A percentile compares a stretch with the other conserved stretches of the same genome.
These are phyloP conservation scores for Chlamydomonas applanata DNA, from an alignment of 139 green algal genomes.

Conservation along the genomic window DNA sequence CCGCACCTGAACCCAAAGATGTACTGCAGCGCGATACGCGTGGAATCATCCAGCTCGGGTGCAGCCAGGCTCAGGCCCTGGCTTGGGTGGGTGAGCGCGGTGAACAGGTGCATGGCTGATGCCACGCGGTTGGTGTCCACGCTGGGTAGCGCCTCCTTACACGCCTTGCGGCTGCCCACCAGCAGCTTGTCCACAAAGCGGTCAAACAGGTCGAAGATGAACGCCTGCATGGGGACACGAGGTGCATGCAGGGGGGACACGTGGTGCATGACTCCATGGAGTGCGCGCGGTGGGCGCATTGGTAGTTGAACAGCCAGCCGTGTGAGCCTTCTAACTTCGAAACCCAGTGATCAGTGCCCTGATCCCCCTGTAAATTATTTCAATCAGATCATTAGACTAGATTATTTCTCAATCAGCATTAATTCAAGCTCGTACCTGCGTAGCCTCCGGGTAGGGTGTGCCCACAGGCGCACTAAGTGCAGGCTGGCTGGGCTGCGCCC, in stretches of 20 bases:
- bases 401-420: no score
- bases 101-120: slow-evolving; percentile 28
- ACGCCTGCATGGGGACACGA: slow-evolving; percentile 18
- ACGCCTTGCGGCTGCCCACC: slow-evolving; percentile 34
- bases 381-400: no score
- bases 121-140: slow-evolving; percentile 61
- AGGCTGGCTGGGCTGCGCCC: no score
- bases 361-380: background rate
- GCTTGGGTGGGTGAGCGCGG: slow-evolving; percentile 21
- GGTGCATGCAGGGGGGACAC: background rate
- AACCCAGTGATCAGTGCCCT: background rate
- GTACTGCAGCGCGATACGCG: slow-evolving; percentile 15
- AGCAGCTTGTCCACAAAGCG: slow-evolving; percentile 50
- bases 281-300: background rate
- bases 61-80: slow-evolving; percentile 4
- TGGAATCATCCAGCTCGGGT: slow-evolving; percentile 10
- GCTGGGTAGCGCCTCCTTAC: slow-evolving; percentile 46
- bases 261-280: background rate
- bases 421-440: background rate
- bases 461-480: background rate
- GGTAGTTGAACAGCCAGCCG: background rate
- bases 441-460: background rate
- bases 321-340: background rate
- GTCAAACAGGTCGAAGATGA: slow-evolving; percentile 53
- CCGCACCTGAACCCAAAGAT: slow-evolving; percentile 15